phyloP scores from a whole-genome alignment of 805 yeast species.

The Pichia exigua region DNA sequence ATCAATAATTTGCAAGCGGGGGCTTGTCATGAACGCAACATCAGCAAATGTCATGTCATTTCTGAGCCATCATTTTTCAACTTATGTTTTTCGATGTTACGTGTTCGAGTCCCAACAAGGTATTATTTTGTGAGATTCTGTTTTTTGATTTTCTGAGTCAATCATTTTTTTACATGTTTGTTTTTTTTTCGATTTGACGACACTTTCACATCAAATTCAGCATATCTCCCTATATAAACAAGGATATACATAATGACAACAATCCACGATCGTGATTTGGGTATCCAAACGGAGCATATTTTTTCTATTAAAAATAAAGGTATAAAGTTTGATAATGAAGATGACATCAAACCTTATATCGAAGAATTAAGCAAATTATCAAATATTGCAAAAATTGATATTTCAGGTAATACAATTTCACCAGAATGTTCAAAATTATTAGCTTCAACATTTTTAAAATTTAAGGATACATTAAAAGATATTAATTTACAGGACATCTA shows the following conservation, averaged over 20 bases:
- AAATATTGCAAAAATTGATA: slow-evolving; percentile 51
- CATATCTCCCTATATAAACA: background rate
- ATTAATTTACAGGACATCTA: slow-evolving; percentile 86
- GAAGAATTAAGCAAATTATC: slow-evolving; percentile 39
- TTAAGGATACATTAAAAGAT: slow-evolving; percentile 45
- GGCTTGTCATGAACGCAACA: no score
- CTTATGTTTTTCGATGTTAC: no score
- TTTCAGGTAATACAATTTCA: slow-evolving; percentile 93
- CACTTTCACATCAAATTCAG: background rate
- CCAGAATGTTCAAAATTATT: slow-evolving; percentile 75
- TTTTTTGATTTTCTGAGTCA: background rate
- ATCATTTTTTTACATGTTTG: background rate
- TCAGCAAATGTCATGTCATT: no score
- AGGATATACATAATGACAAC: slow-evolving; percentile 27
- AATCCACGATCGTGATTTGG: slow-evolving; percentile 25
- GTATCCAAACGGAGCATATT: slow-evolving; percentile 38
- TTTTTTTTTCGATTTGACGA: background rate
- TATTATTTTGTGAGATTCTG: no score
- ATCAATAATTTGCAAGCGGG: no score
- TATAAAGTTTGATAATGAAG: slow-evolving; percentile 61
- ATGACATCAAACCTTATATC: slow-evolving; percentile 66
- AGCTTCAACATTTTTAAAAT: slow-evolving; percentile 44
- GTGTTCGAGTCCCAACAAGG: background rate
- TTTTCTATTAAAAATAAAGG: slow-evolving; percentile 70
- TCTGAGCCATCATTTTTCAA: no score